Percentiles rank a stretch among this genome's conserved stretches.
Conservation (phyloP, 2,329 filamentous ascomycete species). For the Pseudopyricularia javanii region DNA sequence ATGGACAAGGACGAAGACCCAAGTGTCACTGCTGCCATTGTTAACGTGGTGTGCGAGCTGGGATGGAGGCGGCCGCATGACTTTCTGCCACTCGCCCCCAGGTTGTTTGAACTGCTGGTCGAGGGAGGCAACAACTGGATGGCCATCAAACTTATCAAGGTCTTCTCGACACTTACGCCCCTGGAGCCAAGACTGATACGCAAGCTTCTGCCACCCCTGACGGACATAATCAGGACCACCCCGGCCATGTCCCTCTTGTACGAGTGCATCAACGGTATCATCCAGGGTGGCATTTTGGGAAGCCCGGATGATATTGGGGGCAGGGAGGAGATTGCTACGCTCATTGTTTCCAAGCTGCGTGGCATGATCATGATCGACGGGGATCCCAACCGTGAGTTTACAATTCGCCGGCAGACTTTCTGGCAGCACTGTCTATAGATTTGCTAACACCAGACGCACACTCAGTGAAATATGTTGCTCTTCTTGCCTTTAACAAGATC, state of each 20-base stretch:
- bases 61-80: slow-evolving; percentile 90
- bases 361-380: slow-evolving; percentile 91
- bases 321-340: slow-evolving; percentile 78
- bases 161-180: slow-evolving; percentile 90
- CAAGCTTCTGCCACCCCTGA: slow-evolving; percentile 82
- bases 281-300: slow-evolving; percentile 87
- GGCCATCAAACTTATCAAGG: slow-evolving; percentile 97
- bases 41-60: slow-evolving; percentile 93
- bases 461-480: slow-evolving; percentile 91
- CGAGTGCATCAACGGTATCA: slow-evolving; percentile 97
- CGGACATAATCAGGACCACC: slow-evolving; percentile 86
- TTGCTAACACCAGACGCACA: background rate
- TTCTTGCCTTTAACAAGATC: slow-evolving; percentile 92
- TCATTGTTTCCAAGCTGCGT: slow-evolving; percentile 86
- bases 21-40: slow-evolving; percentile 87
- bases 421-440: background rate
- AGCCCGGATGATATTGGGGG: slow-evolving; percentile 68
- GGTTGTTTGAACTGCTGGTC: slow-evolving; percentile 84
- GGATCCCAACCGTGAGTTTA: slow-evolving; percentile 72
- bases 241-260: slow-evolving; percentile 97
- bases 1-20: slow-evolving; percentile 84
- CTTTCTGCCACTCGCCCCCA: slow-evolving; percentile 81
- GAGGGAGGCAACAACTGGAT: slow-evolving; percentile 98
- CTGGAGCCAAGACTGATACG: slow-evolving; percentile 82
- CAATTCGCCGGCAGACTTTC: background rate